phyloP scores from a whole-genome alignment of 192 early-diverging fungal genomes.

The Coemansia nantahalensis region DNA sequence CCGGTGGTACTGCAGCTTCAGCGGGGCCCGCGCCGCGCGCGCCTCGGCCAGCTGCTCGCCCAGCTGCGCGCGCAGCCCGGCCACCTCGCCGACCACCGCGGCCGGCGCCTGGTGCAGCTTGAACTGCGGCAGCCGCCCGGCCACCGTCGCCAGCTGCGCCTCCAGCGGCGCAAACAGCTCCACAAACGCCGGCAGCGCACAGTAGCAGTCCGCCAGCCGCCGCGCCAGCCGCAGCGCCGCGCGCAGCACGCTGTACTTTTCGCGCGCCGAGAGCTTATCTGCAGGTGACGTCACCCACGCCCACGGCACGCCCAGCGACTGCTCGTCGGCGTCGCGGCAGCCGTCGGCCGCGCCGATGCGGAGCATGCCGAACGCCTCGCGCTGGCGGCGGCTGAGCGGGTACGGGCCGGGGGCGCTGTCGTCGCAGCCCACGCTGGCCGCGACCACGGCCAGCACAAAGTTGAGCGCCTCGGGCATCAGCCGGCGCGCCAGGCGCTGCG shows the following conservation, averaged over 20 bases:
- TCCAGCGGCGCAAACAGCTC: slow-evolving; percentile 57
- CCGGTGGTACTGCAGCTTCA: slow-evolving; percentile 81
- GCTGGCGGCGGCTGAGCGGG: slow-evolving; percentile 31
- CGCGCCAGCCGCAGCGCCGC: slow-evolving; percentile 17
- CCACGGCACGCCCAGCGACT: slow-evolving; percentile 19
- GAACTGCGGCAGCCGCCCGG: slow-evolving; percentile 23
- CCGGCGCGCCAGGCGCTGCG: slow-evolving; percentile 67
- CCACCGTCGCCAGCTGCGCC: slow-evolving; percentile 17
- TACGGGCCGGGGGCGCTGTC: slow-evolving; percentile 26
- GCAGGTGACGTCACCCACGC: slow-evolving; percentile 12
- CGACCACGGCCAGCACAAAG: slow-evolving; percentile 53
- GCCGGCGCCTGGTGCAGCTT: slow-evolving; percentile 28
- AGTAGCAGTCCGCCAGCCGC: slow-evolving; percentile 50
- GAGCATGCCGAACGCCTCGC: slow-evolving; percentile 15
- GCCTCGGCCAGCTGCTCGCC: slow-evolving; percentile 56
- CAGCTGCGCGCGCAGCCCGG: slow-evolving; percentile 39
- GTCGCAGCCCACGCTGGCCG: slow-evolving; percentile 11
- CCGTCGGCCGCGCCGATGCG: slow-evolving; percentile 8
- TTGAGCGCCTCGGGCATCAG: slow-evolving; percentile 73
- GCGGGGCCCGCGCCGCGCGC: slow-evolving; percentile 58
- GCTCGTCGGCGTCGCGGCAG: slow-evolving; percentile 2
- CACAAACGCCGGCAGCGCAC: slow-evolving; percentile 60
- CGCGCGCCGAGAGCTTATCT: slow-evolving; percentile 4
- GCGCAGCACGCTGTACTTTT: slow-evolving; percentile 25
- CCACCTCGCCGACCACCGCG: slow-evolving; percentile 2